Evolutionary conservation across 2,329 filamentous ascomycete species (phyloP), one percentile per base, ranked within the genome.

Genomic region (Clathrospora elynae): DNA sequence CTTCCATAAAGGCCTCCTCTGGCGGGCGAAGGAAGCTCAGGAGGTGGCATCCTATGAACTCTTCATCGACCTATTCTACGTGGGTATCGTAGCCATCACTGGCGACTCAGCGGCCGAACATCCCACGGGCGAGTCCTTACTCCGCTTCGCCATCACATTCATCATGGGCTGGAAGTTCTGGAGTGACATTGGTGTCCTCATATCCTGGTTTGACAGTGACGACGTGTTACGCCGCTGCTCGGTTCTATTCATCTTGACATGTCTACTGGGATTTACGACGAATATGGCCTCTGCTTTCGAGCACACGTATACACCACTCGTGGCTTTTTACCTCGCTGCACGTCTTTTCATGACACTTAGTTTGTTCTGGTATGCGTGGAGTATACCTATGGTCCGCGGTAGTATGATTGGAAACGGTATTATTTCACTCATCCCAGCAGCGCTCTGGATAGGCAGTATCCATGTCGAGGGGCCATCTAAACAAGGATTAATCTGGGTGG

Each of bases 151-250:
- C 37, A 78, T 84, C 28, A 82, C 79, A 0, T 85, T 86, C 57
- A 78, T 80, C 48, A 76, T 85, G 69, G 78, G 77, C 19, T 84
- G 78, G 76, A 84, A 83, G 57, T 80, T 85, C 49, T 86, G 82
- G 82, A 74, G 73, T 33, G 82, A 85, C 47, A 73, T 85, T 34
- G 73, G 76, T 7, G 58, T 80, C 14, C 68, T 82, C 6, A 73
- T 85, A 43, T 78, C 74, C 44, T 83, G 82, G 81, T 84, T 85
- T 55, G 79, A 85, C 52, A 78, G 64, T 13, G 79, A 84, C 50
- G 83, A 86, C 52, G 75, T 86, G 23, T 58, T 81, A 9, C 79
- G 82, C 46, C 71, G 82, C 13, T 48, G 83, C 18, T 76, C 75
- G n/a, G 75, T 86, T 11, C 66, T 86, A 1, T 83, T 85, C 57